Percentiles rank a stretch among this genome's conserved stretches.
phyloP scores from a whole-genome alignment of 768 basidiomycete genomes.

The Tephrocybe rancida region DNA sequence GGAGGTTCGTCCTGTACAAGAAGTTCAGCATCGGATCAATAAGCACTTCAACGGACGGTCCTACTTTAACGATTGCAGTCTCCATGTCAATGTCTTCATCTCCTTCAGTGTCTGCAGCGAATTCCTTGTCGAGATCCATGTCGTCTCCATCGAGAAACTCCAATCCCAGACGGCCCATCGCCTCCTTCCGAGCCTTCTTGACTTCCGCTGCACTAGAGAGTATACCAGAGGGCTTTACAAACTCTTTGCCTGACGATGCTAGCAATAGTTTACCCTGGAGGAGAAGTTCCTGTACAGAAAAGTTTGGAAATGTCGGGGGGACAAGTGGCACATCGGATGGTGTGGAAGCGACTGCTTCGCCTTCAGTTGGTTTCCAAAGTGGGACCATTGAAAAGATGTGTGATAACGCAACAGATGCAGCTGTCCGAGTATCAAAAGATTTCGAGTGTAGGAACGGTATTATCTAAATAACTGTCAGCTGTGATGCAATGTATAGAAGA shows the following conservation, averaged over 20 bases:
- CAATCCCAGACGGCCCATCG: constrained; percentile 85
- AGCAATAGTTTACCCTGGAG: constrained; percentile 78
- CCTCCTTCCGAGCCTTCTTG: constrained; percentile 85
- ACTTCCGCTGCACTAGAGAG: constrained; percentile 78
- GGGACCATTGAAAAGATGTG: constrained; percentile 87
- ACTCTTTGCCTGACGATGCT: constrained; percentile 94
- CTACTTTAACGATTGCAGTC: constrained; percentile 33
- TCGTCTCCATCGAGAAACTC: constrained; percentile 86
- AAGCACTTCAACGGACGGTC: constrained; percentile 29
- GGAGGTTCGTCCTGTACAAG: constrained; percentile 41
- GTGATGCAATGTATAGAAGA: constrained; percentile 1
- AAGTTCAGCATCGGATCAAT: constrained; percentile 41
- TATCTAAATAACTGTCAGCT: constrained; percentile 52
- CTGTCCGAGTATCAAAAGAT: constrained; percentile 89
- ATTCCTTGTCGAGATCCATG: constrained; percentile 85
- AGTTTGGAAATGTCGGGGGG: constrained; percentile 66
- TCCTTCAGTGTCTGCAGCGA: constrained; percentile 56
- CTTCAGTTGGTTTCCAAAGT: constrained; percentile 64
- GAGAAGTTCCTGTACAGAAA: constrained; percentile 78
- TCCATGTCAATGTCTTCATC: constrained; percentile 43
- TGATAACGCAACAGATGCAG: constrained; percentile 86
- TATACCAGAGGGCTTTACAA: constrained; percentile 71
- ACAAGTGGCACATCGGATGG: constrained; percentile 28
- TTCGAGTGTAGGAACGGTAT: constrained; percentile 90
- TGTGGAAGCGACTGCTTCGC: constrained; percentile 24